Evolutionary conservation across 495 filamentous ascomycete genomes (phyloP).

Genomic region (Xanthoparmelia taractica): DNA sequence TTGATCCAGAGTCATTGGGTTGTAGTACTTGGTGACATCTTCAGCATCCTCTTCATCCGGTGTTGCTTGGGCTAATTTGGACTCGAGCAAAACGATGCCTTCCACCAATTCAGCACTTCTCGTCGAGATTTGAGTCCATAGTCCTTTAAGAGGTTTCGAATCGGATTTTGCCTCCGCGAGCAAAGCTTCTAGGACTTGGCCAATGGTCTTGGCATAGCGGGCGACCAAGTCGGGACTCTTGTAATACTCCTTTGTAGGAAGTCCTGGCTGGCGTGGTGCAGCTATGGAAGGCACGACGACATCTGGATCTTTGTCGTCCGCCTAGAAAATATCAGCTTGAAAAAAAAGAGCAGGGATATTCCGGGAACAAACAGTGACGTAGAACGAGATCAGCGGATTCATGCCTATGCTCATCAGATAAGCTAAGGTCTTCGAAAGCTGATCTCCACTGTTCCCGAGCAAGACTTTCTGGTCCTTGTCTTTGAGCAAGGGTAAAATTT

Average conservation of each 20-base stretch:
- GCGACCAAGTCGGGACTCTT: slow-evolving; percentile 46
- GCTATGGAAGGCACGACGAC: slow-evolving; percentile 50
- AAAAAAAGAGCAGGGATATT: not conserved
- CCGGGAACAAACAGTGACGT: slow-evolving; percentile 41
- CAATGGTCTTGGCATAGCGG: slow-evolving; percentile 46
- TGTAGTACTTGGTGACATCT: slow-evolving; percentile 55
- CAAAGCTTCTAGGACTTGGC: slow-evolving; percentile 36
- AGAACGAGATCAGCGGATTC: slow-evolving; percentile 39
- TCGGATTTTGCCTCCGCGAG: slow-evolving; percentile 15
- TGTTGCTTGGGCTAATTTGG: slow-evolving; percentile 50
- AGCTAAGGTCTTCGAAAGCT: slow-evolving; percentile 45
- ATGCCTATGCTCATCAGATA: slow-evolving; percentile 48
- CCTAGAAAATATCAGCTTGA: slow-evolving; percentile 27
- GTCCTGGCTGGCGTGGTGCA: slow-evolving; percentile 46
- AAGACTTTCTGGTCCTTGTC: slow-evolving; percentile 12
- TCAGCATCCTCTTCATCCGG: slow-evolving; percentile 51
- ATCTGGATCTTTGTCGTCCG: slow-evolving; percentile 59
- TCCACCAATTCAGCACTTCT: slow-evolving; percentile 31
- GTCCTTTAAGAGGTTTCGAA: slow-evolving; percentile 25
- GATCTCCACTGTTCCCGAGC: slow-evolving; percentile 26
- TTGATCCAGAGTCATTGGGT: slow-evolving; percentile 47
- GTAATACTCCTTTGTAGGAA: slow-evolving; percentile 60
- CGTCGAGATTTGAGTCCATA: slow-evolving; percentile 23
- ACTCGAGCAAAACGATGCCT: slow-evolving; percentile 52
- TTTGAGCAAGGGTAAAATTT: not conserved